A percentile compares a stretch with the other conserved stretches of the same genome.
These are phyloP conservation scores for Mycena vitilis DNA, from an alignment of 768 basidiomycete genomes.

Conservation along the genomic window DNA sequence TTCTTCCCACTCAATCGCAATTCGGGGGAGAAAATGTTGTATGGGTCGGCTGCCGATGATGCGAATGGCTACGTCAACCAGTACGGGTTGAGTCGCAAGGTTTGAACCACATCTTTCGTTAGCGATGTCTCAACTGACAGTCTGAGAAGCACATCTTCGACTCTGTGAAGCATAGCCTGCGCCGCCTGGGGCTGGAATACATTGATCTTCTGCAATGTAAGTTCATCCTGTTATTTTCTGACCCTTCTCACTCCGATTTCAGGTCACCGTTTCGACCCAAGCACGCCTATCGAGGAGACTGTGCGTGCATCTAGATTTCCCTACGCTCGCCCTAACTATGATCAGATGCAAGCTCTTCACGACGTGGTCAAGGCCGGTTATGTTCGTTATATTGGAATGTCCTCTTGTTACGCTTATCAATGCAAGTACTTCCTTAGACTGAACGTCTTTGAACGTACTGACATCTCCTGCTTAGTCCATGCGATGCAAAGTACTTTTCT, in stretches of 20 bases:
- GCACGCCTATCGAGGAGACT: conserved; percentile 70
- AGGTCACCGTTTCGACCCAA: conserved; percentile 67
- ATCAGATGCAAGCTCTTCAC: conserved; percentile 74
- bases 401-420: conserved; percentile 66
- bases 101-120: conserved; percentile 1
- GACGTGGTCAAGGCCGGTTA: conserved; percentile 74
- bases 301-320: conserved; percentile 39
- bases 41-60: conserved; percentile 44
- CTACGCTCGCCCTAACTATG: not conserved
- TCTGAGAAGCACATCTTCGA: conserved; percentile 65
- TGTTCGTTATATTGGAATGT: conserved; percentile 71
- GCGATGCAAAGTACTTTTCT: conserved; percentile 61
- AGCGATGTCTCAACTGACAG: not conserved
- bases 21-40: conserved; percentile 49
- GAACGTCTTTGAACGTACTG: not conserved
- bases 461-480: conserved; percentile 51
- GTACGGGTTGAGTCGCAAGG: conserved; percentile 59
- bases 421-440: conserved; percentile 47
- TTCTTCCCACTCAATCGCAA: conserved; percentile 47
- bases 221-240: not conserved
- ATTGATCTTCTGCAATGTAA: conserved; percentile 68
- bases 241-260: not conserved
- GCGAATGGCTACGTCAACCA: conserved; percentile 56
- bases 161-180: conserved; percentile 55
- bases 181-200: conserved; percentile 61